Base-by-base conservation (phyloP, 2,329 filamentous ascomycete species). In the Venturia nashicola region DNA sequence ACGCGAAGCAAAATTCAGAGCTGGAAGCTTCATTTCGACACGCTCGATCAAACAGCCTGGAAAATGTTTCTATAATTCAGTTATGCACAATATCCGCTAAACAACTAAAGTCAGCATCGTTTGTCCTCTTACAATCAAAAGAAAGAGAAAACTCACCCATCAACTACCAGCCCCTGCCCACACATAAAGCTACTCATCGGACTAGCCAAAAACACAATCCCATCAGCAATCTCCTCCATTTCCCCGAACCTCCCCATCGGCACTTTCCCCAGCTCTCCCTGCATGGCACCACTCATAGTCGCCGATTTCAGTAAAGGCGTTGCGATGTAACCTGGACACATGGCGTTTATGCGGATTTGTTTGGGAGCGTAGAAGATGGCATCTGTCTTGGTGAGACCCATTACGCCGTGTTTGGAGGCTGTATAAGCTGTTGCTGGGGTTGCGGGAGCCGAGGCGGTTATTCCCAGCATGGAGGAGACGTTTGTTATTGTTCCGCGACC, bases 261-360 rank as follows among this genome's bases (percentile, higher is more conserved):
- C 4, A 79, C 80, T 65, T 75, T 76, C 0, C 72, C 70, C 23
- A 82, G 72, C 61, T 80, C 78, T 1, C 64, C 67, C 42, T 68
- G 70, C 65, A 79, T 72, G 51, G 69, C 68, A 16, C 71, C 72
- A 7, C 67, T 55, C 27, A 60, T 64, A 63, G 70, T 70, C 34
- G 64, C 64, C 11, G 65, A 39, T 66, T 69, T 69, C 0, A 76
- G 65, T 3, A 80, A 67, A 0, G 78, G 76, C 2, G 78, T 81
- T 55, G 72, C 69, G 42, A 80, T 74, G 66, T 78, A 81, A 11
- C 77, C 75, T 0, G 83, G 83, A 64, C 83, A 84, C n/a, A 86
- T 79, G 2, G 82, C 82, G 68, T 86, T 86, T 70, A 86, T 81
- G 60, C 82, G 79, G 64, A 86, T 83, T 3, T 77, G 78, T 60